Evolutionary conservation across 2,329 filamentous ascomycete species (phyloP), one percentile per base, ranked within the genome.

Genomic region (Exophiala phaeomuriformis): DNA sequence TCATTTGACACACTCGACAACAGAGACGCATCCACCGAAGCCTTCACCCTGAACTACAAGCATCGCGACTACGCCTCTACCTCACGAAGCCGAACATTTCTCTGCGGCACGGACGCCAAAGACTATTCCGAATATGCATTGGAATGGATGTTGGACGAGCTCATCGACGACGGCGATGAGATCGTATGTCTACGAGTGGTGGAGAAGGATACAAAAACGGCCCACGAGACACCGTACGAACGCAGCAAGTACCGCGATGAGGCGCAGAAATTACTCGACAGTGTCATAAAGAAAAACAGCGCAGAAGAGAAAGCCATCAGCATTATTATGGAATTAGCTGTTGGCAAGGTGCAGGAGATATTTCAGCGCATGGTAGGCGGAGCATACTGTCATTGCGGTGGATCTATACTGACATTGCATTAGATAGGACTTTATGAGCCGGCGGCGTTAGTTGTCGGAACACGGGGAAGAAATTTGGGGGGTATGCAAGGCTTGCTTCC

Each of bases 371-470:
- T 95, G 80, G 89, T 94, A 74, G 47, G 52, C 48, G 27, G 49
- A 60, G 41, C 10, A 27, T 6, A 32, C 28, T 28, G n/a, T 2
- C 19, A 4, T 10, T 43, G 42, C 9, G 32, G 7, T 44, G 19
- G 32, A 36, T 19, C 29, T 32, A 42, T 12, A 51, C 62, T 67
- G 39, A 63, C 45, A 9, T 51, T 27, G 36, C 28, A 4, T 5
- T 64, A 94, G 89, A 95, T 96, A 61, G 84, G 88, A 64, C 85
- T 95, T 56, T 91, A 96, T 69, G 87, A 95, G 66, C 90, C 90
- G 2, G 88, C 88, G 2, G 90, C 95, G 73, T 79, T 96, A 27
- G 85, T 96, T 30, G 90, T 96, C 10, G 90, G 90, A 41, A 95
- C 90, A 1, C 82, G 86, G 63, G 90, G 90, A 43, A 81, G 89